Conservation (phyloP, 2,329 filamentous ascomycete genomes). For the Pyrenophora graminea region DNA sequence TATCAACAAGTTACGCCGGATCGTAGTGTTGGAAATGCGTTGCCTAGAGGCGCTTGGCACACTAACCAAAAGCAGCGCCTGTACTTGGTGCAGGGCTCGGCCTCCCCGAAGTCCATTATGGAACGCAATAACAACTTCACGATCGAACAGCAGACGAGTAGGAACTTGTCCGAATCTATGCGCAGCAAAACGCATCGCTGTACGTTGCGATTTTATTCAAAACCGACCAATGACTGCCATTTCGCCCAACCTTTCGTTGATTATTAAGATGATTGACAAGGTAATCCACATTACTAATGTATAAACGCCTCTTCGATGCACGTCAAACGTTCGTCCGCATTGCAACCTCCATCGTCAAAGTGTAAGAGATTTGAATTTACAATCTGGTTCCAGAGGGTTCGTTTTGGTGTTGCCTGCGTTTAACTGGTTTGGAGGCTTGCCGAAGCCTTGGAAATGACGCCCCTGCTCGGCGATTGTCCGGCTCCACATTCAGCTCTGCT, state of each 20-base stretch:
- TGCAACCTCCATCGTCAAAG: conserved; percentile 10
- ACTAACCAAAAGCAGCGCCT: too few relatives aligned
- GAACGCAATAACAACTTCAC: too few relatives aligned
- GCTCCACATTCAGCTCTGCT: conserved; percentile 9
- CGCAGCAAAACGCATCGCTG: neutral
- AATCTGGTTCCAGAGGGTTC: conserved; percentile 1
- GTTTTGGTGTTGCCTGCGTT: conserved; percentile 5
- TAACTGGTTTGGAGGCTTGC: conserved; percentile 9
- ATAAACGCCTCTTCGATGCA: conserved; percentile 8
- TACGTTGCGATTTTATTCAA: neutral
- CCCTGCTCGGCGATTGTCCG: conserved; percentile 5
- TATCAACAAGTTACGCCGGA: too few relatives aligned
- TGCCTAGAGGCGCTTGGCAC: too few relatives aligned
- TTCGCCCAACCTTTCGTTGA: neutral
- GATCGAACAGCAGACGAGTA: too few relatives aligned
- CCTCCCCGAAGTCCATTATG: too few relatives aligned
- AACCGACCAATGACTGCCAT: neutral
- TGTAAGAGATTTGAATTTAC: neutral
- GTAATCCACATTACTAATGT: conserved; percentile 17
- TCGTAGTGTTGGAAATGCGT: too few relatives aligned
- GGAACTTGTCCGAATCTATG: too few relatives aligned
- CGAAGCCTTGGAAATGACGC: conserved; percentile 4
- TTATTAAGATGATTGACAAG: conserved; percentile 12
- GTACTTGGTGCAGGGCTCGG: too few relatives aligned
- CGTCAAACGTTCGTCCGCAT: conserved; percentile 5